Conservation (phyloP, 257 asterid species). For the Rauvolfia tetraphylla region DNA sequence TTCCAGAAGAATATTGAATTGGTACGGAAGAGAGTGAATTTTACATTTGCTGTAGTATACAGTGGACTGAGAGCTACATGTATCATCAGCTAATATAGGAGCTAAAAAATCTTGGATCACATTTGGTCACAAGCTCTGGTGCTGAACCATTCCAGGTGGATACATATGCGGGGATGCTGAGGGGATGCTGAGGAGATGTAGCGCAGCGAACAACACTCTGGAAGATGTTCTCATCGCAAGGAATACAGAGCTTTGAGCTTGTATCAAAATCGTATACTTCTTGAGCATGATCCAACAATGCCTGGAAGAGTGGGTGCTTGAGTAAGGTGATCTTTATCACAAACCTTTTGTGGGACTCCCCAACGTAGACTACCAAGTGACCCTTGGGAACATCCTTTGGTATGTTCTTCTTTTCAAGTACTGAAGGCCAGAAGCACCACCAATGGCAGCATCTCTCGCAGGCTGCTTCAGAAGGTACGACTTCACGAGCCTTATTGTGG, state of each 20-base stretch:
- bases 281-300: conserved; percentile 76
- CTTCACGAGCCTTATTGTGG: conserved; percentile 36
- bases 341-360: conserved; percentile 59
- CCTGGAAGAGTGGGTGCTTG: conserved; percentile 72
- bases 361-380: conserved; percentile 79
- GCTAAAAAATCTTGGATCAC: conserved; percentile 23
- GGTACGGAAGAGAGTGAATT: conserved; percentile 17
- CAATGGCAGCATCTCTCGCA: conserved; percentile 51
- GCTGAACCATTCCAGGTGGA: conserved; percentile 40
- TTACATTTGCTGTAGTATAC: conserved; percentile 29
- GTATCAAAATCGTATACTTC: conserved; percentile 62
- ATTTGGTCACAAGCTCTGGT: conserved; percentile 2
- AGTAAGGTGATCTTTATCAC: conserved; percentile 68
- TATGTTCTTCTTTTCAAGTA: conserved; percentile 43
- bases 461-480: conserved; percentile 33
- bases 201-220: conserved; percentile 64
- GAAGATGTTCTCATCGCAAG: conserved; percentile 78
- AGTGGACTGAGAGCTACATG: conserved; percentile 25
- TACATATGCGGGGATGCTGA: conserved; percentile 30
- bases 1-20: not conserved
- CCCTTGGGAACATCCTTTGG: conserved; percentile 90
- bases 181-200: conserved; percentile 47
- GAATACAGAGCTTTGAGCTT: conserved; percentile 67
- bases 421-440: conserved; percentile 43
- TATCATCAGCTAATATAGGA: conserved; percentile 26